phyloP scores from a whole-genome alignment of 1,139 yeast genomes.

The Blastobotrys serpentis region DNA sequence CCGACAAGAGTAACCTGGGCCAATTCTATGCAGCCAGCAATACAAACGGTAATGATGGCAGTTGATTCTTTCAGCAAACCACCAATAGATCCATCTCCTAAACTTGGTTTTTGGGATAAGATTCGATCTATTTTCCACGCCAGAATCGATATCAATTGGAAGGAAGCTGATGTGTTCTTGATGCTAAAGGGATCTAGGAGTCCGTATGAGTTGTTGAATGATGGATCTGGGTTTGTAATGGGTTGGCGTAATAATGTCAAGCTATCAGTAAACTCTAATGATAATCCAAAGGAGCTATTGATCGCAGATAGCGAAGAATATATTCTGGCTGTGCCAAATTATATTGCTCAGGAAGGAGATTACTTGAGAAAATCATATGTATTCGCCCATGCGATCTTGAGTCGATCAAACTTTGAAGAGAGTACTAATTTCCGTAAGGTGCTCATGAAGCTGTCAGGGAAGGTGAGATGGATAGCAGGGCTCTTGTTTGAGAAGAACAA shows the following conservation, averaged over 20 bases:
- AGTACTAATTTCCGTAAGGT: constrained; percentile 42
- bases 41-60: constrained; percentile 76
- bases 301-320: constrained; percentile 65
- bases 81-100: constrained; percentile 78
- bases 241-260: constrained; percentile 70
- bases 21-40: constrained; percentile 76
- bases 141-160: constrained; percentile 48
- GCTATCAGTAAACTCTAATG: constrained; percentile 60
- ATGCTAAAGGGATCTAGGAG: constrained; percentile 69
- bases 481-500: constrained; percentile 48
- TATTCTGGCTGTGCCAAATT: constrained; percentile 62
- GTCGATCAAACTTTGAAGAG: constrained; percentile 29
- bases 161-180: constrained; percentile 47
- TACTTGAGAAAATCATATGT: constrained; percentile 28
- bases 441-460: constrained; percentile 53
- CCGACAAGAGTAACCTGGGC: constrained; percentile 86
- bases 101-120: constrained; percentile 79
- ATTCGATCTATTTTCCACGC: constrained; percentile 63
- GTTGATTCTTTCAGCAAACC: constrained; percentile 84
- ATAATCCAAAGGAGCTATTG: constrained; percentile 61
- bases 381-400: constrained; percentile 25
- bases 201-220: constrained; percentile 72
- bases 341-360: constrained; percentile 36
- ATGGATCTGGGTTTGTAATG: constrained; percentile 75
- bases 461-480: constrained; percentile 52